phyloP scores from a whole-genome alignment of 208 protist species.

The Leishmania aethiopica region DNA sequence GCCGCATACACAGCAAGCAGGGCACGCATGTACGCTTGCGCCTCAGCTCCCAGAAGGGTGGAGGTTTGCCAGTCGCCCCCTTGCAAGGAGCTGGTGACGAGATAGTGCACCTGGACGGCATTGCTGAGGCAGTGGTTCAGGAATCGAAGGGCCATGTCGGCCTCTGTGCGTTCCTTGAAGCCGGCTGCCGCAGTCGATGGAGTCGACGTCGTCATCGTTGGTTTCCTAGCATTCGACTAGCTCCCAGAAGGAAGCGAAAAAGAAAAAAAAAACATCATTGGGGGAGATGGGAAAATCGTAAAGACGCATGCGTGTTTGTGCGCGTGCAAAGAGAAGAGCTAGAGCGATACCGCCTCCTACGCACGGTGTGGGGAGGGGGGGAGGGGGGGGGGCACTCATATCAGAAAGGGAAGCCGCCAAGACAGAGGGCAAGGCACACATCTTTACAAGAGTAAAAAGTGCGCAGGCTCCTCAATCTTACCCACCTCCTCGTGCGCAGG shows the following conservation, averaged over 20 bases:
- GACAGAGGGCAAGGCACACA: not conserved
- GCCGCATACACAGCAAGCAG: constrained; percentile 54
- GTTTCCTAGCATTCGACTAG: not conserved
- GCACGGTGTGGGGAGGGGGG: too few relatives aligned
- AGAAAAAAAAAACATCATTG: not conserved
- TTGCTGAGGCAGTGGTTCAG: constrained; percentile 65
- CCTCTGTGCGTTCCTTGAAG: not conserved
- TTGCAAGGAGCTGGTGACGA: constrained; percentile 58
- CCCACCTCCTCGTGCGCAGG: not conserved
- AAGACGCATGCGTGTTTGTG: not conserved
- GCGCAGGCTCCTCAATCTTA: not conserved
- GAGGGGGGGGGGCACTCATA: not conserved
- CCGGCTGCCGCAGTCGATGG: not conserved
- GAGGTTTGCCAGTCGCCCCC: constrained; percentile 20
- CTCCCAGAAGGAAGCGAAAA: not conserved
- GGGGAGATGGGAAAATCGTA: not conserved
- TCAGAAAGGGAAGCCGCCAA: not conserved
- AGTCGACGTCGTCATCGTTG: not conserved
- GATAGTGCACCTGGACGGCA: constrained; percentile 58
- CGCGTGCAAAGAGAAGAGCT: not conserved
- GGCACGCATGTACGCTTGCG: constrained; percentile 58
- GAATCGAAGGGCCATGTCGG: constrained; percentile 33
- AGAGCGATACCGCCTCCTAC: not conserved
- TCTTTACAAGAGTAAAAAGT: not conserved
- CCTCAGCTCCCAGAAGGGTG: constrained; percentile 44